These are phyloP conservation scores for Paraleonurus japonicus DNA, from an alignment of 257 asterid genomes.

Conservation along the genomic window DNA sequence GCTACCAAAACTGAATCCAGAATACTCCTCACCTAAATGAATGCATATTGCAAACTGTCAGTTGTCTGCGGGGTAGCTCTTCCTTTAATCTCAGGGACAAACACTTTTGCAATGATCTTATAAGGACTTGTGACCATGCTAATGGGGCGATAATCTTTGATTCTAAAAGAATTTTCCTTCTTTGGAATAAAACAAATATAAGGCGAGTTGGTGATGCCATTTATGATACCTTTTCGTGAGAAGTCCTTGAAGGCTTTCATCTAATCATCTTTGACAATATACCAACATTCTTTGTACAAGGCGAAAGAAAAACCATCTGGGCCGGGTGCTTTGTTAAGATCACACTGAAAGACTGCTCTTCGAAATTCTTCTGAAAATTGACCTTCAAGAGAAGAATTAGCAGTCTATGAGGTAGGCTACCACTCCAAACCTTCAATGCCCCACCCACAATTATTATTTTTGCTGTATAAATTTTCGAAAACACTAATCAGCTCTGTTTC, in stretches of 20 bases:
- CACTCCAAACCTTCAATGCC: background rate
- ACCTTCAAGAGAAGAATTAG: background rate
- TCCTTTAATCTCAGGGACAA: no score
- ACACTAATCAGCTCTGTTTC: background rate
- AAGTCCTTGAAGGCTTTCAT: background rate
- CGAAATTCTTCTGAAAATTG: background rate
- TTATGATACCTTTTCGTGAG: background rate
- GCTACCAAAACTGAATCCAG: background rate
- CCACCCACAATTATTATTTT: background rate
- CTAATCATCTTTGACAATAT: background rate
- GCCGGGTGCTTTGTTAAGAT: background rate
- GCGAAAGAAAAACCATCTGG: background rate
- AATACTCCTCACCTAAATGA: background rate
- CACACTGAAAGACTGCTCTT: background rate
- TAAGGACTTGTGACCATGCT: background rate
- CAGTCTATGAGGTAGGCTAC: background rate
- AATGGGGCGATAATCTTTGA: background rate
- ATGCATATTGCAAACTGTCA: background rate
- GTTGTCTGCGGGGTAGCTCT: no score
- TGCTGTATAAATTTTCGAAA: no score
- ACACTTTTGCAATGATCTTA: background rate
- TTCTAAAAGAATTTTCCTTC: background rate
- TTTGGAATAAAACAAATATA: background rate
- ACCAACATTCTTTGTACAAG: background rate
- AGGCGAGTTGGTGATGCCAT: background rate